Percentiles rank a stretch among this genome's conserved stretches.
Conservation (phyloP, 2,329 filamentous ascomycete species). For the Exophiala bonariae region DNA sequence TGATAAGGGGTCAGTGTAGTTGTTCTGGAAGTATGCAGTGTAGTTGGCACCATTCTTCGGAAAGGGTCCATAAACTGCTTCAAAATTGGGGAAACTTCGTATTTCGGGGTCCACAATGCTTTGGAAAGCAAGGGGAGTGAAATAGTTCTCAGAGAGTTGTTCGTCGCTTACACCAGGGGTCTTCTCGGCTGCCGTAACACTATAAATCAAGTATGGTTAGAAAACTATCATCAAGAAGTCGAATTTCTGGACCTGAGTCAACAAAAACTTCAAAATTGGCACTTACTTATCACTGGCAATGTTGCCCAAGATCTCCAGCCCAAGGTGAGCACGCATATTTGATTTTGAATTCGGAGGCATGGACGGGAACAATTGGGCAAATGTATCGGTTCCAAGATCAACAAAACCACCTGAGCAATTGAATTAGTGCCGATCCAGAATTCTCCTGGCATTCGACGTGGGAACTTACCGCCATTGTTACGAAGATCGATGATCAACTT, state of each 20-base stretch:
- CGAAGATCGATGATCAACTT: slow-evolving; percentile 66
- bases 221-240: no score
- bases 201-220: no score
- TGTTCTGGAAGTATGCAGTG: slow-evolving; percentile 58
- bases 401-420: slow-evolving; percentile 49
- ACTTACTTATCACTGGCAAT: slow-evolving; percentile 20
- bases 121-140: slow-evolving; percentile 33
- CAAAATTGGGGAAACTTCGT: slow-evolving; percentile 42
- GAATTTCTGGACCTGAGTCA: no score
- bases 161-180: slow-evolving; percentile 30
- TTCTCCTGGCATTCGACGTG: background rate
- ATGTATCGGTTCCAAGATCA: slow-evolving; percentile 49
- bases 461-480: slow-evolving; percentile 51
- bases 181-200: slow-evolving; percentile 17
- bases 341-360: slow-evolving; percentile 45
- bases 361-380: slow-evolving; percentile 56
- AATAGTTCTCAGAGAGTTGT: slow-evolving; percentile 32
- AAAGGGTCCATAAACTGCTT: slow-evolving; percentile 41
- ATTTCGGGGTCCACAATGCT: slow-evolving; percentile 32
- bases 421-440: background rate
- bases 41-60: slow-evolving; percentile 53
- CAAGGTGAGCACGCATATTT: slow-evolving; percentile 48
- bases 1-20: slow-evolving; percentile 42
- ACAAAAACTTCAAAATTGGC: no score
- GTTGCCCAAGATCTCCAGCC: slow-evolving; percentile 37